Percentiles rank a stretch among this genome's conserved stretches.
Evolutionary conservation across 176 grass and related monocot species (phyloP).

Genomic region (Elaeis guineensis): DNA sequence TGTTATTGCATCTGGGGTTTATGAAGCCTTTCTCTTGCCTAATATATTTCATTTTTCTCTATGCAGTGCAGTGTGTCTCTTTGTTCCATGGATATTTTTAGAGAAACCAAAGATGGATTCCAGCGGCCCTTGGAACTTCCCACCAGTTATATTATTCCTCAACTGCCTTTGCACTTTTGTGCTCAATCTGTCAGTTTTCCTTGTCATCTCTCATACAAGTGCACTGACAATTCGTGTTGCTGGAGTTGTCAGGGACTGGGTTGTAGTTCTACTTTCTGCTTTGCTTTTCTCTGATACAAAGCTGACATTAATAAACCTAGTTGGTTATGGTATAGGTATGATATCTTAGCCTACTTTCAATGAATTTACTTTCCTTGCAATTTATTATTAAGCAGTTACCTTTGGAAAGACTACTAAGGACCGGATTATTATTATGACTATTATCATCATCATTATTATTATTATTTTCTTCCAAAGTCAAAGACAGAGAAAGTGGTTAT

Average conservation of each 20-base stretch:
- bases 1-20: too few relatives aligned
- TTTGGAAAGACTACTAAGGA: too few relatives aligned
- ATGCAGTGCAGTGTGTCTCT: constrained; percentile 85
- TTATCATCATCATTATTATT: too few relatives aligned
- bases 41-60: constrained; percentile 3
- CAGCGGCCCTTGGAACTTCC: constrained; percentile 80
- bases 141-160: constrained; percentile 70
- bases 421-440: too few relatives aligned
- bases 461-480: not conserved
- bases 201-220: constrained; percentile 95
- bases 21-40: too few relatives aligned
- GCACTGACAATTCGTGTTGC: constrained; percentile 92
- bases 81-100: constrained; percentile 96
- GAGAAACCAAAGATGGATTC: constrained; percentile 98
- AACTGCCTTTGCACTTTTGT: constrained; percentile 94
- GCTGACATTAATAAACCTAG: constrained; percentile 80
- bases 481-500: not conserved
- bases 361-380: not conserved
- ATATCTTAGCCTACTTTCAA: not conserved
- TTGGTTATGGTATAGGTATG: constrained; percentile 98
- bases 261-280: constrained; percentile 82
- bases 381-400: too few relatives aligned
- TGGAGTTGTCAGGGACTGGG: constrained; percentile 95
- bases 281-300: constrained; percentile 90
- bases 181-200: constrained; percentile 94